A percentile compares a stretch with the other conserved stretches of the same genome.
Evolutionary conservation across 1,284 basidiomycete genomes (phyloP).

Genomic region (Rhodotorula mucilaginosa): DNA sequence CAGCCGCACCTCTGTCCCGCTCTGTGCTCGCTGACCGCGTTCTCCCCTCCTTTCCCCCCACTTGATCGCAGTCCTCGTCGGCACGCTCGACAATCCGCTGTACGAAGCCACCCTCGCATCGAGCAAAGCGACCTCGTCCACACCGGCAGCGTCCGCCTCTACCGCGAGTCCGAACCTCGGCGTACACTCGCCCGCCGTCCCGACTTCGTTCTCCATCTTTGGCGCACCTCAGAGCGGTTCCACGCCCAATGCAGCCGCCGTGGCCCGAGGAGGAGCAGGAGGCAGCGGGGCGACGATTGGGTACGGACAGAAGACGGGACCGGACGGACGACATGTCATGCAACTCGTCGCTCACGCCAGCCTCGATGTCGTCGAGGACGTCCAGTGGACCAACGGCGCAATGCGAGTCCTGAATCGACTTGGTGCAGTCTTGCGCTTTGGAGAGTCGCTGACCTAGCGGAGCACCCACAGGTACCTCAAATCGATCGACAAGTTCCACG

Average conservation of each 20-base stretch:
- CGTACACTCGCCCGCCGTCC: background rate
- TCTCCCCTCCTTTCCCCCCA: background rate
- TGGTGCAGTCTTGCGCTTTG: background rate
- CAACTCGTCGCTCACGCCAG: constrained; percentile 96
- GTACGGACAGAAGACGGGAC: constrained; percentile 40
- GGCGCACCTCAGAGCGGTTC: background rate
- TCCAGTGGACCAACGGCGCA: constrained; percentile 74
- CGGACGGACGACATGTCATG: constrained; percentile 67
- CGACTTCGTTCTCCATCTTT: constrained; percentile 41
- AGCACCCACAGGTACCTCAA: constrained; percentile 74
- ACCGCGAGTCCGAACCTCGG: background rate
- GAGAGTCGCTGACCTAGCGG: constrained; percentile 19
- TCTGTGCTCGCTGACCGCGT: background rate
- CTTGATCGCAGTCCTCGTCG: constrained; percentile 41
- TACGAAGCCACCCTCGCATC: constrained; percentile 45
- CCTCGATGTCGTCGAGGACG: constrained; percentile 85
- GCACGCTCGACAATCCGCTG: constrained; percentile 45
- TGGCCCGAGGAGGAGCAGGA: background rate
- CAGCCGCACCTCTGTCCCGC: background rate
- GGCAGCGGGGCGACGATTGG: constrained; percentile 14
- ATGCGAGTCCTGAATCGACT: constrained; percentile 61
- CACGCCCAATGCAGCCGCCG: constrained; percentile 2
- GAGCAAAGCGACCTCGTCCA: constrained; percentile 26
- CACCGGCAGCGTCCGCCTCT: constrained; percentile 27
- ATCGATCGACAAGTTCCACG: constrained; percentile 90